Evolutionary conservation across 163 green algal species (phyloP).

Genomic region (Prototheca stagnorum): DNA sequence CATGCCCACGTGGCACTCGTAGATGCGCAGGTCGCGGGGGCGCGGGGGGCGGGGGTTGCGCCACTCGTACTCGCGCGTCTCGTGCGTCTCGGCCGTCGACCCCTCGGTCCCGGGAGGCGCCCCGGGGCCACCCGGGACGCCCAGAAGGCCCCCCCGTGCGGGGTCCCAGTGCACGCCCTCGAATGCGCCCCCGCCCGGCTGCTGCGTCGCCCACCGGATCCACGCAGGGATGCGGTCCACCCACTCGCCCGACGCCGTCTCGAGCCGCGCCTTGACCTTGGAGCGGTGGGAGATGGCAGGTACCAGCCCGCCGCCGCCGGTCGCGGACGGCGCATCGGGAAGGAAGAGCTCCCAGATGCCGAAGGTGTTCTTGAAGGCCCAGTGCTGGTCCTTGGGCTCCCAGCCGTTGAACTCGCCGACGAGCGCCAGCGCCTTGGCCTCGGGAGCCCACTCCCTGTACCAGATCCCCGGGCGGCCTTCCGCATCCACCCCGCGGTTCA

Average conservation of each 20-base stretch:
- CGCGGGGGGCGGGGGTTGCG: conserved; percentile 76
- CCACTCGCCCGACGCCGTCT: conserved; percentile 65
- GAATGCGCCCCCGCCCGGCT: conserved; percentile 90
- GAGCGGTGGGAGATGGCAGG: conserved; percentile 73
- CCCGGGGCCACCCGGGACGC: no score
- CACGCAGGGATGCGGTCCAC: conserved; percentile 93
- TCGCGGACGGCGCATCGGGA: conserved; percentile 70
- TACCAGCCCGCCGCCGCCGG: no score
- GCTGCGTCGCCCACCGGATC: conserved; percentile 95
- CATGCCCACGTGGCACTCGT: conserved; percentile 97
- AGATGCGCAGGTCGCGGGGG: conserved; percentile 75
- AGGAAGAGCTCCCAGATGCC: conserved; percentile 89
- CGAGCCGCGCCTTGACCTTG: conserved; percentile 71
- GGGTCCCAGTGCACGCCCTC: conserved; percentile 91
- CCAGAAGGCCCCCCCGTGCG: no score
- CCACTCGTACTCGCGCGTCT: conserved; percentile 74
- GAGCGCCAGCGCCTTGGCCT: conserved; percentile 67
- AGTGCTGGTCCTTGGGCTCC: conserved; percentile 54
- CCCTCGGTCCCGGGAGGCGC: conserved; percentile 37
- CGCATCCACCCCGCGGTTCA: conserved; percentile 77
- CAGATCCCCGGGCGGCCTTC: conserved; percentile 71
- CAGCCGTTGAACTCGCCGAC: conserved; percentile 98
- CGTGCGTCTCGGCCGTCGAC: conserved; percentile 20
- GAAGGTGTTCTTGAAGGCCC: conserved; percentile 83
- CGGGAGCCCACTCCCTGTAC: conserved; percentile 95